phyloP scores from a whole-genome alignment of 257 asterid species.

The Jacaranda mimosifolia region DNA sequence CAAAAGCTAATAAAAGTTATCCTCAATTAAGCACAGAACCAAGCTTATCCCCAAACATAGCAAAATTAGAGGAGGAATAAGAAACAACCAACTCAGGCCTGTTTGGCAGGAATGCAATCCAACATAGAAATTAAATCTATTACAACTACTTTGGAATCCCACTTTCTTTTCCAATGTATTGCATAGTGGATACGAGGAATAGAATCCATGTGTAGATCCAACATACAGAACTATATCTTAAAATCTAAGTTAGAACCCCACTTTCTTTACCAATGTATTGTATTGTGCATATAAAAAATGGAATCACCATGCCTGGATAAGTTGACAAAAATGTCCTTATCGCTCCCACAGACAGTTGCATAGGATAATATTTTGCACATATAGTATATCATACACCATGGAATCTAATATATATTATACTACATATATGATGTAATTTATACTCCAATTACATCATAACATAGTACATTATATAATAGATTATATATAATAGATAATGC shows the following conservation, averaged over 20 bases:
- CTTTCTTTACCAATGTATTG: background rate
- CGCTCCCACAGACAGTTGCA: background rate
- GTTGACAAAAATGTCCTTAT: background rate
- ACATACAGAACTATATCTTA: background rate
- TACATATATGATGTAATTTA: too few relatives aligned
- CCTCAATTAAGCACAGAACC: constrained; percentile 13
- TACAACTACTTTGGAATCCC: background rate
- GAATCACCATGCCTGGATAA: background rate
- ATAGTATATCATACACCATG: background rate
- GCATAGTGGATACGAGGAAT: background rate
- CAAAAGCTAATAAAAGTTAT: constrained; percentile 7
- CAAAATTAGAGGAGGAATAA: background rate
- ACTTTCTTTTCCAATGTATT: background rate
- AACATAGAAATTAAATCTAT: background rate
- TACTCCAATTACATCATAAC: too few relatives aligned
- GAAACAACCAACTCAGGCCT: constrained; percentile 7
- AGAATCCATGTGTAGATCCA: too few relatives aligned
- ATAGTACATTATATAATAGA: too few relatives aligned
- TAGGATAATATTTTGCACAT: background rate
- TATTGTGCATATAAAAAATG: background rate
- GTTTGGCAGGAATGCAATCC: background rate
- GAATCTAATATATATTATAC: background rate
- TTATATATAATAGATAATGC: background rate
- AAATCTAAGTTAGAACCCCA: background rate
- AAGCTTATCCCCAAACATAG: background rate